Evolutionary conservation across 208 protist species (phyloP), one percentile per base, ranked within the genome.

Genomic region (Leishmania braziliensis): DNA sequence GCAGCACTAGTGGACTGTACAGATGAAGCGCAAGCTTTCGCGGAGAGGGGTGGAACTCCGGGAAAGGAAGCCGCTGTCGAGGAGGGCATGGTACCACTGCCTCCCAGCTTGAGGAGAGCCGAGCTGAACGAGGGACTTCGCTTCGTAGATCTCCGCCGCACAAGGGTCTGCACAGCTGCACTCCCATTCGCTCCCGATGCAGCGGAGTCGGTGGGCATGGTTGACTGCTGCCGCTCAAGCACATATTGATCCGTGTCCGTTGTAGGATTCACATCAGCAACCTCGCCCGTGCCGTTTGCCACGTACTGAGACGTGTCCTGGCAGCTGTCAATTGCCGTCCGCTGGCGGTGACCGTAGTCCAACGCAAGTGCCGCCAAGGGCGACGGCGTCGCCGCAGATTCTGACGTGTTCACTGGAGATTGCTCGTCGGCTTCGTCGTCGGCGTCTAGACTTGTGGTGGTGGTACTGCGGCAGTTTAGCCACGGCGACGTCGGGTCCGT

Each of bases 401-500:
- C 82, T 26, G 60, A 36, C 29, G 78, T 56, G 50, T 78, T 78
- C 18, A 48, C 50, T 53, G 77, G 70, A 53, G 76, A 78, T 5
- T 48, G 75, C 56, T 43, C 63, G 33, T 85, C 82, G 23, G 77
- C 82, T 72, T 85, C 82, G 73, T 85, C 82, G 54, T 81, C 82
- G 4, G 82, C 82, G 63, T 85, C 82, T n/a, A 85, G 48, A 63
- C 82, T 85, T 46, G 77, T 82, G 8, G 77, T 71, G 51, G 50
- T 76, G 50, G 51, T 20, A 26, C 82, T 82, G 33, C 68, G 62
- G 20, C 43, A 33, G 3, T 76, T 65, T 18, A 48, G 71, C 62
- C 77, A 85, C 26, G 53, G 77, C 4, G 76, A 79, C n/a, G 77
- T 29, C 1, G 72, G 43, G 39, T 23, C 39, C 46, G 54, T 62